phyloP scores from a whole-genome alignment of 2,329 filamentous ascomycete species.

The Albophoma yamanashiensis region DNA sequence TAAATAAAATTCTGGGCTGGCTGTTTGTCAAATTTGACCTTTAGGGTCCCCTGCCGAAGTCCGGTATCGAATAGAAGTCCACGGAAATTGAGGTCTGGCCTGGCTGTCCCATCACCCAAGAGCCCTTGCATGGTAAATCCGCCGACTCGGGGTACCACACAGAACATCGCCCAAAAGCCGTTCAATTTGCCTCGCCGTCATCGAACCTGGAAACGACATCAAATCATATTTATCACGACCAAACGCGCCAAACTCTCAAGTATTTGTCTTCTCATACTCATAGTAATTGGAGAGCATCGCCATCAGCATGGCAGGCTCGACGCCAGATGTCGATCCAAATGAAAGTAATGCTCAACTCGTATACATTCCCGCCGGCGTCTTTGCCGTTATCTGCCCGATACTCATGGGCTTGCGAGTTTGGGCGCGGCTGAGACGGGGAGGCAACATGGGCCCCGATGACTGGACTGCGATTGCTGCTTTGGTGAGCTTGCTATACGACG shows the following conservation, averaged over 20 bases:
- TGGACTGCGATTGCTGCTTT: constrained; percentile 10
- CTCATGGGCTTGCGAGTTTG: constrained; percentile 10
- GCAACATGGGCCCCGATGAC: constrained; percentile 12
- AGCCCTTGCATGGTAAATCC: background rate
- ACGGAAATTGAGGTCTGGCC: background rate
- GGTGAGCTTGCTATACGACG: constrained; percentile 1
- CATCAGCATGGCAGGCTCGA: background rate
- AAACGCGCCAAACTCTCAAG: background rate
- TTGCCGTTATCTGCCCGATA: constrained; percentile 11
- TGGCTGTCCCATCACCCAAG: background rate
- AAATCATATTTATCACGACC: background rate
- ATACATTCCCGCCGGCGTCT: constrained; percentile 14
- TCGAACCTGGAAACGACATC: background rate
- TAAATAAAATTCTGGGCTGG: background rate
- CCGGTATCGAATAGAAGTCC: background rate
- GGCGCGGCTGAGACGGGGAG: constrained; percentile 9
- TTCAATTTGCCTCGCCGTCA: too few relatives aligned
- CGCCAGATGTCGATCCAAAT: background rate
- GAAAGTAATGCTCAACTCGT: constrained; percentile 12
- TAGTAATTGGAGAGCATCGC: background rate
- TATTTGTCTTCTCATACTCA: too few relatives aligned
- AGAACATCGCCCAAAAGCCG: too few relatives aligned
- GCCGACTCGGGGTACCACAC: background rate
- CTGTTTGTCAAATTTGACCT: background rate
- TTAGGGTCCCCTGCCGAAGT: background rate